Conservation (phyloP, 2,329 filamentous ascomycete genomes). For the Aspergillus sp. region DNA sequence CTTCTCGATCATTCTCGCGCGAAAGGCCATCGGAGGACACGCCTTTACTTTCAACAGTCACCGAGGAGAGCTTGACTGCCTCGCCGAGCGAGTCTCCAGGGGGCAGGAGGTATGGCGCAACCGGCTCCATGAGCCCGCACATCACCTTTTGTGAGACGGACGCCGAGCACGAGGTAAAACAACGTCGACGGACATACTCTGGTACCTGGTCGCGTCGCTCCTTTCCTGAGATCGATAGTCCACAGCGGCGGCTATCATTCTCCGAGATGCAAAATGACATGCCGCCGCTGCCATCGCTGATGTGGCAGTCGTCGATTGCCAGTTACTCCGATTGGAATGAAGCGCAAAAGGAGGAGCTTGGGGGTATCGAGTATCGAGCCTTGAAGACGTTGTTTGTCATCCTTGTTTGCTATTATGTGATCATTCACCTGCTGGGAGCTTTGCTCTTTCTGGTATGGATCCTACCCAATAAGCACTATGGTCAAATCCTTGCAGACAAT, state of each 20-base stretch:
- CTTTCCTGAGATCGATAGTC: conserved; percentile 17
- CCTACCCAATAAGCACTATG: conserved; percentile 60
- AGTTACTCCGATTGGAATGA: conserved; percentile 88
- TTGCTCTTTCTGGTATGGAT: conserved; percentile 78
- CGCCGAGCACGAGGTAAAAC: conserved; percentile 14
- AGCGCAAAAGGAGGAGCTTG: conserved; percentile 86
- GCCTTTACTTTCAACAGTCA: not conserved
- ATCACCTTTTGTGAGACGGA: conserved; percentile 30
- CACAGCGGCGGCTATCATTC: not conserved
- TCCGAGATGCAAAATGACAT: conserved; percentile 13
- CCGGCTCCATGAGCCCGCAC: conserved; percentile 26
- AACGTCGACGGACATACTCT: conserved; percentile 17
- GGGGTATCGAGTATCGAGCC: conserved; percentile 90
- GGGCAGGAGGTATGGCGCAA: conserved; percentile 11
- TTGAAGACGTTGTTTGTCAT: conserved; percentile 79
- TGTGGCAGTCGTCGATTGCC: conserved; percentile 84
- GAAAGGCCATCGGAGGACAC: conserved; percentile 11
- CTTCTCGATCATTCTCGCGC: not conserved
- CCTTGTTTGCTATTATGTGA: conserved; percentile 73
- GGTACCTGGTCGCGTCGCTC: conserved; percentile 25
- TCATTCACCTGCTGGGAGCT: conserved; percentile 74
- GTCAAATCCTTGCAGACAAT: conserved; percentile 58
- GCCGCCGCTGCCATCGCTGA: conserved; percentile 79
- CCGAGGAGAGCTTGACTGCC: not conserved
- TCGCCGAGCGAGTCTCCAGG: conserved; percentile 5